Evolutionary conservation across 2,329 filamentous ascomycete genomes (phyloP).

Genomic region (Trichoderma endophyticum): DNA sequence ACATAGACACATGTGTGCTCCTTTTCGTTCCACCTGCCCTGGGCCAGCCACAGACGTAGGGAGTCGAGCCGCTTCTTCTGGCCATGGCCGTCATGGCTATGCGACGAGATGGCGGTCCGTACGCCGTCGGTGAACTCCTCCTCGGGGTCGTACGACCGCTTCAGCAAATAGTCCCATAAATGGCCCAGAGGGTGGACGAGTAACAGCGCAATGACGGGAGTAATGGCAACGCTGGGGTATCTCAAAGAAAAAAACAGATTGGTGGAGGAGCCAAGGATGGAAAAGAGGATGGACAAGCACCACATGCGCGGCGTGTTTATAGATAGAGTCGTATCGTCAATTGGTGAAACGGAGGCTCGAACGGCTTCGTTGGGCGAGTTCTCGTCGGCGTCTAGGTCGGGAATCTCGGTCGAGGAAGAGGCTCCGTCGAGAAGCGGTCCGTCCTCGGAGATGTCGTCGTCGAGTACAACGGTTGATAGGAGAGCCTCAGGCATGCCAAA

Average conservation of each 20-base stretch:
- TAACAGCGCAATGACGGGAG: conserved; percentile 80
- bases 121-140: conserved; percentile 52
- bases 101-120: conserved; percentile 24
- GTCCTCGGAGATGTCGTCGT: conserved; percentile 35
- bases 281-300: conserved; percentile 74
- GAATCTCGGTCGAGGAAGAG: conserved; percentile 40
- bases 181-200: conserved; percentile 81
- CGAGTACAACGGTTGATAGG: conserved; percentile 44
- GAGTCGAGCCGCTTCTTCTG: not conserved
- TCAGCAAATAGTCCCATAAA: conserved; percentile 71
- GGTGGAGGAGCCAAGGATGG: conserved; percentile 75
- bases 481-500: conserved; percentile 50
- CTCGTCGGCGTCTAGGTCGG: conserved; percentile 55
- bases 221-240: conserved; percentile 88
- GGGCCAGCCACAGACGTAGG: conserved; percentile 70
- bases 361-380: conserved; percentile 78
- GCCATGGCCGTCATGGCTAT: not conserved
- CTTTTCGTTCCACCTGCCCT: conserved; percentile 83
- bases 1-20: conserved; percentile 88
- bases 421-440: conserved; percentile 32
- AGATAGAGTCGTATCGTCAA: conserved; percentile 72
- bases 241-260: conserved; percentile 86
- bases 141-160: conserved; percentile 54
- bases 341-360: conserved; percentile 72
- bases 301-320: conserved; percentile 89